Evolutionary conservation across 2,329 filamentous ascomycete genomes (phyloP), one percentile per base, ranked within the genome.

Genomic region (Talaromyces sp.): DNA sequence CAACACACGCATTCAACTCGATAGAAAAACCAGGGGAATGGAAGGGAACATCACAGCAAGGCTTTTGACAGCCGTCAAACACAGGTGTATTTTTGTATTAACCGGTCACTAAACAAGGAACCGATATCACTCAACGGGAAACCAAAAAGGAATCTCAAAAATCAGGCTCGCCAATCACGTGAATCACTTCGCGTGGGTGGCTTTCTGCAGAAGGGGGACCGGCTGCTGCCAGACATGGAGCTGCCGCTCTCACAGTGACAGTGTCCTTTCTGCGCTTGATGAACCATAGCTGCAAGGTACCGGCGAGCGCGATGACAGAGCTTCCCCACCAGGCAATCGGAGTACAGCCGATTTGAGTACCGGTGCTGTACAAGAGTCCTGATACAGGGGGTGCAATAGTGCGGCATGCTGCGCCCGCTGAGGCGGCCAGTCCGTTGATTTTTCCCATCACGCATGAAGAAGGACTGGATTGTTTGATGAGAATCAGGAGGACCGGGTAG

Each of bases 361-460:
- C 87, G 3, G 84, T 69, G 17, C 85, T 84, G 67, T 91, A 91
- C 4, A 91, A 78, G 33, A 86, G 80, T 2, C 88, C 88, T 2
- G 86, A 86, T 30, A 91, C 74, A 0, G 88, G 88, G 25, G 88
- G 88, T 1, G 88, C 87, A 44, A 91, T 71, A 0, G 87, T 90
- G n/a, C 88, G 82, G 62, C 86, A 87, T 4, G 86, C 84, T 22
- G 88, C 89, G n/a, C 88, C 88, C 1, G 85, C 88, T 2, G 85
- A 88, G 63, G 89, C 89, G 55, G 88, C 88, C 9, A 91, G 76
- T 0, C 88, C 88, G 65, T 91, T 91, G 72, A 91, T 88, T 67
- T 84, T 87, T 1, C 88, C 88, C 17, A 91, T 79, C 5, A 85
- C 82, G 1, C 80, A 81, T 3, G 84, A 78, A 4, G 84, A 82